Percentiles rank a stretch among this genome's conserved stretches.
Evolutionary conservation across 768 basidiomycete genomes (phyloP).

Genomic region (Lactarius akahatsu): DNA sequence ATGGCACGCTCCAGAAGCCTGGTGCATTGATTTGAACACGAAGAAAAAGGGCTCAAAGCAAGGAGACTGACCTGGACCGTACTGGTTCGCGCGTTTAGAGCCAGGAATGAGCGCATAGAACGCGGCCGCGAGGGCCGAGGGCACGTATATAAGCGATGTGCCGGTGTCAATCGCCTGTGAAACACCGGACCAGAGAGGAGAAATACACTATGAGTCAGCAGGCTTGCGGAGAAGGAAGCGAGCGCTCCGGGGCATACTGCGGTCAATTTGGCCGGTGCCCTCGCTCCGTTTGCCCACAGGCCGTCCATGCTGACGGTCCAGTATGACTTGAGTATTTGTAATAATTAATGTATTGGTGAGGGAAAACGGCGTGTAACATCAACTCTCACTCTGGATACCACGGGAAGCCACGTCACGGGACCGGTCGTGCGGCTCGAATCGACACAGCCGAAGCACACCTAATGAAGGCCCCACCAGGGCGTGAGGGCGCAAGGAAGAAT

Average conservation of each 20-base stretch:
- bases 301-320: slow-evolving; percentile 57
- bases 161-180: slow-evolving; percentile 66
- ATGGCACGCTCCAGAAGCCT: slow-evolving; percentile 60
- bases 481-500: too few species aligned
- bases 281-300: slow-evolving; percentile 38
- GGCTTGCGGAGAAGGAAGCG: neutral
- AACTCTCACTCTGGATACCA: slow-evolving; percentile 40
- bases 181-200: neutral
- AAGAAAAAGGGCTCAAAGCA: neutral
- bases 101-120: slow-evolving; percentile 58
- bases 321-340: slow-evolving; percentile 45
- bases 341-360: neutral
- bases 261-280: slow-evolving; percentile 32
- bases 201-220: neutral
- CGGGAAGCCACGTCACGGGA: slow-evolving; percentile 40
- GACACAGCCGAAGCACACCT: slow-evolving; percentile 47
- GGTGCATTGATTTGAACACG: too few species aligned
- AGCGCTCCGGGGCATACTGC: slow-evolving; percentile 31
- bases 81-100: slow-evolving; percentile 42
- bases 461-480: neutral
- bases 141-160: slow-evolving; percentile 63
- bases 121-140: slow-evolving; percentile 40
- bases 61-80: slow-evolving; percentile 41
- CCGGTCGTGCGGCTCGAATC: slow-evolving; percentile 41
- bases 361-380: neutral